These are phyloP conservation scores for Silene uniflora DNA, from an alignment of 148 eudicot species.

Conservation along the genomic window DNA sequence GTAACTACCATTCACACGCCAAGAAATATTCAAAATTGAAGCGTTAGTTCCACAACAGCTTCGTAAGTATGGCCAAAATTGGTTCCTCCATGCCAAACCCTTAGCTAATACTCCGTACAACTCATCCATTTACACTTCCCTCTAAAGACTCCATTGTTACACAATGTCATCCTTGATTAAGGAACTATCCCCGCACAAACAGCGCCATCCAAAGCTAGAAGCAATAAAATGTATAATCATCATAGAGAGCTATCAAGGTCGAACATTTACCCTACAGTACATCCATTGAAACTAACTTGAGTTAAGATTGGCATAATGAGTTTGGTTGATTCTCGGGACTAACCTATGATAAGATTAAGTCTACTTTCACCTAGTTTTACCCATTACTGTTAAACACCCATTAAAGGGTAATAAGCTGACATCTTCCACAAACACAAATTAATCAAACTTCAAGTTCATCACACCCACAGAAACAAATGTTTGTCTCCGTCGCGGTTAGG, in stretches of 20 bases:
- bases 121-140: neutral
- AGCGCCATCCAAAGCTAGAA: neutral
- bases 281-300: neutral
- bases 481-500: too few species aligned
- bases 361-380: too few species aligned
- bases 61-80: neutral
- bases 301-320: neutral
- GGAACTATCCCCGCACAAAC: too few species aligned
- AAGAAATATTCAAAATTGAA: too few species aligned
- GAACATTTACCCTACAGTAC: neutral
- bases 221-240: neutral
- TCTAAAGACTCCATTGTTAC: neutral
- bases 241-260: neutral
- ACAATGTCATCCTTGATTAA: neutral
- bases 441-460: too few species aligned
- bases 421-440: too few species aligned
- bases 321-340: too few species aligned
- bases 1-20: neutral
- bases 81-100: neutral
- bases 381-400: too few species aligned
- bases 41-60: too few species aligned
- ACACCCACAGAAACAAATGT: too few species aligned
- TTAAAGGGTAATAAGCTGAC: too few species aligned
- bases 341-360: too few species aligned
- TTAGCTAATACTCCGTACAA: neutral